Conservation (phyloP, 768 basidiomycete species). For the Pisolithus microcarpus region DNA sequence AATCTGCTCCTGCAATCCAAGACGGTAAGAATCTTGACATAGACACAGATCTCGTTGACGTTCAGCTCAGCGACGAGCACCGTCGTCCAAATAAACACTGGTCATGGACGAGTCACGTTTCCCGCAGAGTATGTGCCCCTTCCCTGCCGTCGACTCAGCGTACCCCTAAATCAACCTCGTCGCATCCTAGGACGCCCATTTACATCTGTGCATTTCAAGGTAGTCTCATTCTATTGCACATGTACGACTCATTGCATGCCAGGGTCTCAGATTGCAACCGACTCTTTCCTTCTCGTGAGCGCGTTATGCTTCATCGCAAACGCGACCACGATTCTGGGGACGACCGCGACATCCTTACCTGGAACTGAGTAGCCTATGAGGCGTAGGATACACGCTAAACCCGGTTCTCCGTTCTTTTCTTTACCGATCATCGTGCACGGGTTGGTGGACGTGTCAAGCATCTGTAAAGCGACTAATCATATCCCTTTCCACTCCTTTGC, state of each 20-base stretch:
- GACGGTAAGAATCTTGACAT: constrained; percentile 16
- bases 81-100: constrained; percentile 44
- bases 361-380: constrained; percentile 53
- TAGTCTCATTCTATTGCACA: constrained; percentile 15
- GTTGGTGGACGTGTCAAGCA: neutral
- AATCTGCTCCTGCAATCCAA: constrained; percentile 26
- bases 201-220: constrained; percentile 67
- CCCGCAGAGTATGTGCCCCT: constrained; percentile 51
- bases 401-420: neutral
- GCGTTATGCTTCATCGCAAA: constrained; percentile 63
- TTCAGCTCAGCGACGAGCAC: constrained; percentile 41
- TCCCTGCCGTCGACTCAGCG: neutral
- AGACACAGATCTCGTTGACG: neutral
- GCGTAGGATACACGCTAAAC: neutral
- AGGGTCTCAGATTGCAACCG: constrained; percentile 53
- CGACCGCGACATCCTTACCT: constrained; percentile 54
- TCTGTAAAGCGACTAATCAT: constrained; percentile 43
- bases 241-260: neutral
- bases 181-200: constrained; percentile 59
- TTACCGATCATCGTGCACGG: too few relatives aligned
- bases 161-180: neutral
- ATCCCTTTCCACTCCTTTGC: constrained; percentile 89
- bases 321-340: constrained; percentile 62
- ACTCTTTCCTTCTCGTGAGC: constrained; percentile 63
- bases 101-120: constrained; percentile 54